These are phyloP conservation scores for Russula ochroleuca DNA, from an alignment of 768 basidiomycete species.

Conservation along the genomic window DNA sequence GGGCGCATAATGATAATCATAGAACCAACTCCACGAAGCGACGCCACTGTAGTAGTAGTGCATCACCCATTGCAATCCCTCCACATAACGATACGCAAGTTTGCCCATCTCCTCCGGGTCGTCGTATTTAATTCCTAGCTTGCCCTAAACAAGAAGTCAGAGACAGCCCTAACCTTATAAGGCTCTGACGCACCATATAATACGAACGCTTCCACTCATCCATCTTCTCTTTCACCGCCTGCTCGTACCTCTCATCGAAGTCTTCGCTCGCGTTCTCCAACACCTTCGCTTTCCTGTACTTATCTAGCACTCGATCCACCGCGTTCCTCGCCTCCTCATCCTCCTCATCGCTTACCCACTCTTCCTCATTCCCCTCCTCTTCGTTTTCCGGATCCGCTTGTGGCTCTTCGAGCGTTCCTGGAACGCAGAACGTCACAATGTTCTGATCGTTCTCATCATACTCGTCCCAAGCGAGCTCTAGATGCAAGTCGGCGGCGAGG, in stretches of 20 bases:
- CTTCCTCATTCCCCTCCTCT: constrained; percentile 27
- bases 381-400: constrained; percentile 37
- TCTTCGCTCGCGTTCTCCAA: constrained; percentile 66
- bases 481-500: constrained; percentile 71
- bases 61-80: constrained; percentile 99
- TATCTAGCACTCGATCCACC: constrained; percentile 74
- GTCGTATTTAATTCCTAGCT: constrained; percentile 77
- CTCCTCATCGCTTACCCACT: constrained; percentile 49
- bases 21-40: constrained; percentile 98
- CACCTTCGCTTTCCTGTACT: constrained; percentile 84
- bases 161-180: constrained; percentile 4
- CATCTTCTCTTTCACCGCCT: constrained; percentile 29
- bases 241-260: constrained; percentile 76
- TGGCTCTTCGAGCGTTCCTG: constrained; percentile 40
- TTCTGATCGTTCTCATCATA: constrained; percentile 81
- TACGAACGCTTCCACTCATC: constrained; percentile 50
- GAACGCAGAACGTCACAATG: constrained; percentile 64
- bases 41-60: constrained; percentile 98
- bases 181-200: constrained; percentile 59
- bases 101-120: constrained; percentile 62
- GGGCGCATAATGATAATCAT: constrained; percentile 96
- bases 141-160: constrained; percentile 53
- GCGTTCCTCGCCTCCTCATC: constrained; percentile 71
- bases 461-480: constrained; percentile 88
- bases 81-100: constrained; percentile 76